phyloP scores from a whole-genome alignment of 2,329 filamentous ascomycete species.

The Fusarium continuum region DNA sequence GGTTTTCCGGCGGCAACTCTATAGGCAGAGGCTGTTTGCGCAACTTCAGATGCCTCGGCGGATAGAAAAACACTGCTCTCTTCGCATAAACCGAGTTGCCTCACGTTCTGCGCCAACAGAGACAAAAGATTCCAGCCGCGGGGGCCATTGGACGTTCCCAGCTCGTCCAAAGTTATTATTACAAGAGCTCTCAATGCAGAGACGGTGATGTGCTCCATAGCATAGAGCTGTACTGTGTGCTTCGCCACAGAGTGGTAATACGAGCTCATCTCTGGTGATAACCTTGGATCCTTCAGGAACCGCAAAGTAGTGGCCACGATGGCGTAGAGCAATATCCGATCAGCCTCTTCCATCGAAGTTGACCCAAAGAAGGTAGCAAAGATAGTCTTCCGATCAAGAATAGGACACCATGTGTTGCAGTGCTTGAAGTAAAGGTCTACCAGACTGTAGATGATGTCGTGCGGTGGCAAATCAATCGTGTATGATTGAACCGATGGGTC shows the following conservation, averaged over 20 bases:
- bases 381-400: constrained; percentile 55
- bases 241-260: constrained; percentile 53
- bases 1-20: constrained; percentile 49
- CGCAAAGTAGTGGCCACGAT: constrained; percentile 55
- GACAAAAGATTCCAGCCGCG: constrained; percentile 54
- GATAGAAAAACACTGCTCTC: constrained; percentile 52
- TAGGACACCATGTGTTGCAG: constrained; percentile 67
- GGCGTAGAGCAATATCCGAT: constrained; percentile 54
- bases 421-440: constrained; percentile 72
- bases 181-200: constrained; percentile 52
- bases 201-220: constrained; percentile 54
- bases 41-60: constrained; percentile 46
- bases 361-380: constrained; percentile 54
- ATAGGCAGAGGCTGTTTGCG: constrained; percentile 48
- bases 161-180: constrained; percentile 53
- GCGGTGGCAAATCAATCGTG: constrained; percentile 63
- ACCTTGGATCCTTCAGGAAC: constrained; percentile 52
- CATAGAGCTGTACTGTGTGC: constrained; percentile 53
- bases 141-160: constrained; percentile 55
- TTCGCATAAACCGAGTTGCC: constrained; percentile 52
- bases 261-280: constrained; percentile 50
- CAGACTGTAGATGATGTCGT: constrained; percentile 67
- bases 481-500: constrained; percentile 47
- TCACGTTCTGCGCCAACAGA: constrained; percentile 51
- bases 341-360: constrained; percentile 51